These are phyloP conservation scores for Aspergillus incahuasiensis DNA, from an alignment of 495 filamentous ascomycete genomes.

Conservation along the genomic window DNA sequence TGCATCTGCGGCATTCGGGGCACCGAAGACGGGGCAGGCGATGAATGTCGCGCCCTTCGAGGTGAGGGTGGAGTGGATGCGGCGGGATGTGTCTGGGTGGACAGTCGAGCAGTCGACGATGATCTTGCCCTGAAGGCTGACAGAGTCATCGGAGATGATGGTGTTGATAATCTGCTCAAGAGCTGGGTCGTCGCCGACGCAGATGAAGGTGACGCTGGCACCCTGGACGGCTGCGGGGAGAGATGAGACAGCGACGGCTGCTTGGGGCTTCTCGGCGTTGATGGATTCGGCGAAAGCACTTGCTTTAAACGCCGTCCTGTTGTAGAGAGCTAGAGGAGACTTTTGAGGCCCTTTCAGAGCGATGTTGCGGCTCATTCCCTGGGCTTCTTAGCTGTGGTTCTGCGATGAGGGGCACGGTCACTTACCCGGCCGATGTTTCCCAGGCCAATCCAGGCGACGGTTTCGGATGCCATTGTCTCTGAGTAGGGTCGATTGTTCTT, in stretches of 20 bases:
- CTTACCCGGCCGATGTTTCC: constrained; percentile 88
- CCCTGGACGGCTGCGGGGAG: constrained; percentile 61
- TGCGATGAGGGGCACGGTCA: constrained; percentile 11
- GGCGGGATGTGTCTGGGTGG: constrained; percentile 74
- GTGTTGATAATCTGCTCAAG: constrained; percentile 53
- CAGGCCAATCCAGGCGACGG: constrained; percentile 72
- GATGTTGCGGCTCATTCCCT: constrained; percentile 87
- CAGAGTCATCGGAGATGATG: constrained; percentile 37
- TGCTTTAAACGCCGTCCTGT: constrained; percentile 64
- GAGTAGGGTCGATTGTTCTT: background rate
- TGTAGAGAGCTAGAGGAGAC: constrained; percentile 69
- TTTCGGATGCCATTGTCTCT: constrained; percentile 19
- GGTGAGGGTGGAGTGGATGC: constrained; percentile 49
- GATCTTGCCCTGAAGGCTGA: constrained; percentile 37
- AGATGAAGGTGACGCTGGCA: constrained; percentile 79
- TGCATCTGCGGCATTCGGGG: constrained; percentile 70
- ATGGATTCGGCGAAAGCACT: constrained; percentile 52
- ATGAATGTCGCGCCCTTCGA: constrained; percentile 66
- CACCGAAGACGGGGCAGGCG: constrained; percentile 77
- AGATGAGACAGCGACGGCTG: constrained; percentile 51
- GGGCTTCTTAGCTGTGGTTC: constrained; percentile 19
- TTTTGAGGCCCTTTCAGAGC: constrained; percentile 68
- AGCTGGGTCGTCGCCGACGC: constrained; percentile 73
- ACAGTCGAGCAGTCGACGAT: constrained; percentile 86
- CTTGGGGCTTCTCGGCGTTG: constrained; percentile 40